Evolutionary conservation across 768 basidiomycete species (phyloP).

Genomic region (Kwoniella mangroviensis): DNA sequence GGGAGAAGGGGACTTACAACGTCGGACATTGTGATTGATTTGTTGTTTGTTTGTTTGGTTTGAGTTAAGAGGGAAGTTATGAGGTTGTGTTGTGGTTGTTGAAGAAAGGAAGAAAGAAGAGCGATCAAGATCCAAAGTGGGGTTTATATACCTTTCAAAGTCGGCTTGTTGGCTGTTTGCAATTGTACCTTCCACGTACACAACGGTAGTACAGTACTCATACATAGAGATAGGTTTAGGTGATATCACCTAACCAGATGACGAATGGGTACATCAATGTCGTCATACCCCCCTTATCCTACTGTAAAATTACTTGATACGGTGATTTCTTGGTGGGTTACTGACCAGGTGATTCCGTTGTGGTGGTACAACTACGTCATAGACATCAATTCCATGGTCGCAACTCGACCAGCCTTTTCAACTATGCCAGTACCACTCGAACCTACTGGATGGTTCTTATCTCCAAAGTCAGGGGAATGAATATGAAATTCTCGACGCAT

Average conservation of each 20-base stretch:
- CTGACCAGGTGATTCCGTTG: constrained; percentile 4
- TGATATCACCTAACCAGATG: constrained; percentile 1
- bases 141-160: constrained; percentile 28
- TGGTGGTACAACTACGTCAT: constrained; percentile 3
- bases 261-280: constrained; percentile 2
- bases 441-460: neutral
- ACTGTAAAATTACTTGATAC: no score
- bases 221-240: neutral
- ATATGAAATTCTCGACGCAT: neutral
- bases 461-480: no score
- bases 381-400: neutral
- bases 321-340: no score
- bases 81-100: constrained; percentile 2
- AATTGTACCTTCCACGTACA: neutral
- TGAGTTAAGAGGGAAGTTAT: constrained; percentile 7
- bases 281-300: constrained; percentile 11
- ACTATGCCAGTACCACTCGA: no score
- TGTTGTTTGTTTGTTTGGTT: constrained; percentile 22
- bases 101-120: constrained; percentile 18
- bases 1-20: constrained; percentile 28
- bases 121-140: constrained; percentile 1
- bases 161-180: neutral
- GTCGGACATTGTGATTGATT: constrained; percentile 45
- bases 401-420: neutral
- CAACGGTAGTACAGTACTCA: no score